Conservation (phyloP, 371 early-diverging fungal species). For the Rhizopus stolonifer region DNA sequence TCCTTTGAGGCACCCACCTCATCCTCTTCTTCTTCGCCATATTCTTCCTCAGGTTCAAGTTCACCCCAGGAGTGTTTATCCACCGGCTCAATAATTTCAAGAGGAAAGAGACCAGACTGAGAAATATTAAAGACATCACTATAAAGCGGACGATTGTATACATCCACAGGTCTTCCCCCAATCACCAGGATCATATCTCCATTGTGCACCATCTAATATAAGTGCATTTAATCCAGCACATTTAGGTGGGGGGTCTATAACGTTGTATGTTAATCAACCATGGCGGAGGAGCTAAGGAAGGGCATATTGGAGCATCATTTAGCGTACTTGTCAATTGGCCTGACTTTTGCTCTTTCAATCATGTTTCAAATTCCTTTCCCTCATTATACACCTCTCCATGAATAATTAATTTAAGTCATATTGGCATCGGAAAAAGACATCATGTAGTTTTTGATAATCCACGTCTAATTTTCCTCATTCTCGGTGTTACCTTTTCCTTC, state of each 20-base stretch:
- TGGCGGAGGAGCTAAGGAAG: constrained; percentile 94
- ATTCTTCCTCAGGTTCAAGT: constrained; percentile 70
- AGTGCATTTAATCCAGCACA: constrained; percentile 98
- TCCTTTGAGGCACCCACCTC: constrained; percentile 53
- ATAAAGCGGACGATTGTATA: constrained; percentile 90
- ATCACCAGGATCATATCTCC: constrained; percentile 98
- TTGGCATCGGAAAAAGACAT: constrained; percentile 96
- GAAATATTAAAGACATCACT: constrained; percentile 91
- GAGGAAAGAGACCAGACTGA: constrained; percentile 42
- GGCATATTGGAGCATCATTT: constrained; percentile 85
- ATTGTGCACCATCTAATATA: constrained; percentile 97
- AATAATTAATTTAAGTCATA: constrained; percentile 77
- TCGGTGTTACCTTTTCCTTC: constrained; percentile 87
- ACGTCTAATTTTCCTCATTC: constrained; percentile 95
- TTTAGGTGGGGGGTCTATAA: constrained; percentile 96
- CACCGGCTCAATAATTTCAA: constrained; percentile 65
- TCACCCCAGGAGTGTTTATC: constrained; percentile 84
- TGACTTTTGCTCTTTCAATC: constrained; percentile 85
- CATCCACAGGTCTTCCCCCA: constrained; percentile 99
- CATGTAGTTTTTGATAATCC: constrained; percentile 95
- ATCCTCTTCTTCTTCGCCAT: constrained; percentile 57
- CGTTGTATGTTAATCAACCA: constrained; percentile 99
- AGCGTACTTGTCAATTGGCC: constrained; percentile 89
- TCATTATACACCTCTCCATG: constrained; percentile 96
- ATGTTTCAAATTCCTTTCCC: constrained; percentile 95